phyloP scores from a whole-genome alignment of 2,329 filamentous ascomycete genomes.

The Paraphoma chrysanthemicola region DNA sequence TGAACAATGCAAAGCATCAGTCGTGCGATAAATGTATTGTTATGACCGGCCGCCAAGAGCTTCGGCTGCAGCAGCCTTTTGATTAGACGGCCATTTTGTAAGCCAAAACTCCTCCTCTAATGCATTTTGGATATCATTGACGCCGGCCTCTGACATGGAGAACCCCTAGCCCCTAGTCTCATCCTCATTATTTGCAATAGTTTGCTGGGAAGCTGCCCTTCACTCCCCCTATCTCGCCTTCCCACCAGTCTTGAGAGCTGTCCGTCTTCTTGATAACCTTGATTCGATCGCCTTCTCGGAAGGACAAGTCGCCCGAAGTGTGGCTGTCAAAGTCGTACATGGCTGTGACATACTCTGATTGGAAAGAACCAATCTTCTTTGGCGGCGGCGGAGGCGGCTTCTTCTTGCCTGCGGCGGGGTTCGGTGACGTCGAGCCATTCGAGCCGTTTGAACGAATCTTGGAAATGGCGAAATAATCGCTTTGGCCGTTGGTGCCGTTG shows the following conservation, averaged over 20 bases:
- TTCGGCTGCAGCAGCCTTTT: no score
- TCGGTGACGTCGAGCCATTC: conserved; percentile 46
- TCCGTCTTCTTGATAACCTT: conserved; percentile 78
- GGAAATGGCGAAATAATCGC: conserved; percentile 45
- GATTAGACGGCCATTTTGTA: no score
- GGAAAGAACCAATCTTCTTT: conserved; percentile 61
- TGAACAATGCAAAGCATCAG: no score
- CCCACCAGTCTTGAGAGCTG: conserved; percentile 87
- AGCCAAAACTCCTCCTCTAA: conserved; percentile 29
- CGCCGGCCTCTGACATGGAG: not conserved
- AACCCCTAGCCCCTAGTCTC: not conserved
- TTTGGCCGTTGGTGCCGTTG: conserved; percentile 35
- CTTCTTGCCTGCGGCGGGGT: conserved; percentile 66
- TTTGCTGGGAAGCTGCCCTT: conserved; percentile 83
- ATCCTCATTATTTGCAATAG: conserved; percentile 65
- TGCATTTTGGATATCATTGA: conserved; percentile 32
- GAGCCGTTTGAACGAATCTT: conserved; percentile 53
- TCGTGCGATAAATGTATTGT: no score
- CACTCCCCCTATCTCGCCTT: conserved; percentile 73
- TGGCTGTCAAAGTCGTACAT: conserved; percentile 78
- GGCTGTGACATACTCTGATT: conserved; percentile 70
- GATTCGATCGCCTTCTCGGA: conserved; percentile 79
- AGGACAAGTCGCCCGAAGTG: conserved; percentile 72
- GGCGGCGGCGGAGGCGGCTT: conserved; percentile 76
- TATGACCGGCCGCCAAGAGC: no score